Conservation (phyloP, 768 basidiomycete species). For the Ramaria sp. region DNA sequence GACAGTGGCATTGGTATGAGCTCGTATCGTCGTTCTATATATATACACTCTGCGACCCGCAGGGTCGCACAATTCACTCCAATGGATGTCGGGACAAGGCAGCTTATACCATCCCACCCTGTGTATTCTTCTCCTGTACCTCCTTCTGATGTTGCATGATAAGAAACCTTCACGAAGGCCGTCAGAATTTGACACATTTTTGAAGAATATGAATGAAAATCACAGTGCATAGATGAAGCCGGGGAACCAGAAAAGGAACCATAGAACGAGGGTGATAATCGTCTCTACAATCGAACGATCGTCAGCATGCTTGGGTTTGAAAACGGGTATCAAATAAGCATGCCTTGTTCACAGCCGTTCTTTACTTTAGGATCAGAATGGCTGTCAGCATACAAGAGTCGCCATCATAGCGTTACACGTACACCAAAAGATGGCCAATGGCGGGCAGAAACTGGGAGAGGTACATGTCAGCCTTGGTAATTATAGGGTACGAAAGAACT, state of each 20-base stretch:
- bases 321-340: not conserved
- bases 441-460: not conserved
- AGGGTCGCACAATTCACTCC: not conserved
- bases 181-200: not conserved
- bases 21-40: not conserved
- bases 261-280: not conserved
- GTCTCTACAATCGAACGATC: not conserved
- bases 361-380: not conserved
- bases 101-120: not conserved
- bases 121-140: not conserved
- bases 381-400: not conserved
- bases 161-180: not conserved
- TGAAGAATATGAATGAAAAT: not conserved
- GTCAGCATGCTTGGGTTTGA: not conserved
- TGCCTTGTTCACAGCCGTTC: constrained; percentile 2
- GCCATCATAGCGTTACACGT: not conserved
- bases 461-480: not conserved
- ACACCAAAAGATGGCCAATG: constrained; percentile 2
- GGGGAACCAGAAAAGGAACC: constrained; percentile 3
- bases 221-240: constrained; percentile 1
- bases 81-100: not conserved
- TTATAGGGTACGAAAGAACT: not conserved
- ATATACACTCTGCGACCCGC: not conserved
- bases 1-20: not conserved
- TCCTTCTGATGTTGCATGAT: not conserved